These are phyloP conservation scores for Calendula officinalis DNA, from an alignment of 129 eudicot genomes.

Conservation along the genomic window DNA sequence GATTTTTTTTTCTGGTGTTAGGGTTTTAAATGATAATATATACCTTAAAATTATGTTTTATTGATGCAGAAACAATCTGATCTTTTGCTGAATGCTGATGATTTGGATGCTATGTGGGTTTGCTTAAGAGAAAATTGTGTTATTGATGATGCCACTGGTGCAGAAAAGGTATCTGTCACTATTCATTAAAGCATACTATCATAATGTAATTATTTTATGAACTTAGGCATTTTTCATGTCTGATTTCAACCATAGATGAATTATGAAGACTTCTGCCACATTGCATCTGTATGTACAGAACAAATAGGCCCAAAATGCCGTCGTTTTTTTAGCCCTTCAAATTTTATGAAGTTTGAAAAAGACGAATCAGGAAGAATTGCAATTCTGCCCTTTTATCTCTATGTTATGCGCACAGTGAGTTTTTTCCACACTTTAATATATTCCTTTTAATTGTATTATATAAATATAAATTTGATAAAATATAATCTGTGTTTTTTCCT, in stretches of 20 bases:
- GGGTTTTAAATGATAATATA: neutral
- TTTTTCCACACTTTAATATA: slow-evolving; percentile 7
- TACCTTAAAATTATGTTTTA: slow-evolving; percentile 6
- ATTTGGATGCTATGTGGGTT: slow-evolving; percentile 99
- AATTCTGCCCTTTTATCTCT: slow-evolving; percentile 91
- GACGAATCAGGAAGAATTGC: slow-evolving; percentile 98
- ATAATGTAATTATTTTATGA: neutral
- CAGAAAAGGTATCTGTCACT: slow-evolving; percentile 71
- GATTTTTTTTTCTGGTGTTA: neutral
- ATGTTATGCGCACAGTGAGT: slow-evolving; percentile 98
- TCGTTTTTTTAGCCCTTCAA: slow-evolving; percentile 97
- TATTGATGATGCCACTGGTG: slow-evolving; percentile 97
- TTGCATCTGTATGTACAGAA: slow-evolving; percentile 97
- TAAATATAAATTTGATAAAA: neutral
- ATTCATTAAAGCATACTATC: no score
- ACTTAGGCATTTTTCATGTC: slow-evolving; percentile 10
- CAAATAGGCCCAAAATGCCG: slow-evolving; percentile 98
- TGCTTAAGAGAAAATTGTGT: slow-evolving; percentile 98
- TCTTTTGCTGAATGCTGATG: slow-evolving; percentile 94
- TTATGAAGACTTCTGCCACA: slow-evolving; percentile 99
- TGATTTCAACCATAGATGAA: slow-evolving; percentile 58
- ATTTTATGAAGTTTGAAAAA: slow-evolving; percentile 98
- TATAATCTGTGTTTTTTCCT: neutral
- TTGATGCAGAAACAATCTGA: slow-evolving; percentile 93
- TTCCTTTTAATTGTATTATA: neutral